phyloP scores from a whole-genome alignment of 495 filamentous ascomycete species.

The Barbatosphaeria neglecta region DNA sequence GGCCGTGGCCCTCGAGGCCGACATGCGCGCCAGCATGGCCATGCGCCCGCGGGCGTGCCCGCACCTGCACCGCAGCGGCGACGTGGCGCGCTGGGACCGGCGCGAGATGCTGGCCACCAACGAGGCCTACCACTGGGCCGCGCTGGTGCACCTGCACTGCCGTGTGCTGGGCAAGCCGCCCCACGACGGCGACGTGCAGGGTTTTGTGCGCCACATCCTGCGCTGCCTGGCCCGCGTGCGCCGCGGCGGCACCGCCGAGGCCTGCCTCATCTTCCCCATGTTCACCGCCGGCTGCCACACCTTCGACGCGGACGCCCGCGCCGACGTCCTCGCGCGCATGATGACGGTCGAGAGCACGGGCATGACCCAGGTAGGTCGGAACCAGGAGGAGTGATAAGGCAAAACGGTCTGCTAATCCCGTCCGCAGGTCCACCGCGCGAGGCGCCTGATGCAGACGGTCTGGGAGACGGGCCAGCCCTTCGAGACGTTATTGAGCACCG shows the following conservation, averaged over 20 bases:
- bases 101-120: slow-evolving; percentile 69
- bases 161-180: slow-evolving; percentile 54
- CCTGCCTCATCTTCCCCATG: slow-evolving; percentile 69
- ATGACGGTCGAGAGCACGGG: slow-evolving; percentile 60
- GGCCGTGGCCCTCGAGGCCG: slow-evolving; percentile 45
- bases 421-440: slow-evolving; percentile 43
- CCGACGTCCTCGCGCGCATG: slow-evolving; percentile 55
- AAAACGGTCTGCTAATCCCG: slow-evolving; percentile 3
- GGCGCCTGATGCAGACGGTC: slow-evolving; percentile 52
- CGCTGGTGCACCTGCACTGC: slow-evolving; percentile 63
- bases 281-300: slow-evolving; percentile 79
- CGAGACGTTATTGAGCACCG: slow-evolving; percentile 51
- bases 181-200: slow-evolving; percentile 45
- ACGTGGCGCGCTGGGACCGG: slow-evolving; percentile 39
- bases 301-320: slow-evolving; percentile 38
- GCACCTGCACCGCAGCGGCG: slow-evolving; percentile 35
- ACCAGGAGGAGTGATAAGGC: background rate
- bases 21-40: slow-evolving; percentile 36
- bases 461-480: slow-evolving; percentile 53
- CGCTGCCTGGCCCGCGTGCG: slow-evolving; percentile 50
- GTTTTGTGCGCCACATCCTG: slow-evolving; percentile 53
- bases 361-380: slow-evolving; percentile 53
- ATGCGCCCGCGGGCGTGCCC: slow-evolving; percentile 29
- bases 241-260: slow-evolving; percentile 58
- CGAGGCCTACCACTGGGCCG: slow-evolving; percentile 70